Conservation (phyloP, 305 asterid species). For the Rubia tinctorum region DNA sequence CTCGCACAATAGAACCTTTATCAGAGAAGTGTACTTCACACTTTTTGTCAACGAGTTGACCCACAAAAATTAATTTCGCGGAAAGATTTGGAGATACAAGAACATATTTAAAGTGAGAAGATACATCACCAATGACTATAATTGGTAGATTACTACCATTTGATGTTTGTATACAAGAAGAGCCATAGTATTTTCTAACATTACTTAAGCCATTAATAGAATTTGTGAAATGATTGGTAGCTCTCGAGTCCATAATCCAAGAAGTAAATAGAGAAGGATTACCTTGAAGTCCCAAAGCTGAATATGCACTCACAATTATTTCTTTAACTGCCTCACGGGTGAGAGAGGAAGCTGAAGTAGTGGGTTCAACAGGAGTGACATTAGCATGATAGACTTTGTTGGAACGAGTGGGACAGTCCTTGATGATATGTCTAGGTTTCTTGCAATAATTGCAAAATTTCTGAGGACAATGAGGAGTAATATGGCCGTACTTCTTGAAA, state of each 20-base stretch:
- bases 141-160: neutral
- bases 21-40: neutral
- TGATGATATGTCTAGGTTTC: no score
- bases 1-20: neutral
- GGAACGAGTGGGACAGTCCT: no score
- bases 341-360: no score
- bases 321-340: neutral
- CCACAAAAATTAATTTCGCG: neutral
- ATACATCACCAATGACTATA: neutral
- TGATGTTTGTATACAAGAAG: neutral
- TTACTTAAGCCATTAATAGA: neutral
- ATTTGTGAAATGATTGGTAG: neutral
- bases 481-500: no score
- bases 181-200: neutral
- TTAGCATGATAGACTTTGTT: no score
- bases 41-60: neutral
- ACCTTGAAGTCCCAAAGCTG: neutral
- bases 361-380: no score
- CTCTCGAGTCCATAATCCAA: neutral
- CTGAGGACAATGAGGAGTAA: no score
- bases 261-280: neutral
- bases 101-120: neutral
- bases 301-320: neutral
- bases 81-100: neutral
- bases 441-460: no score